These are phyloP conservation scores for Takakia lepidozioides DNA, from an alignment of 225 moss, liverwort and hornwort genomes.

Conservation along the genomic window DNA sequence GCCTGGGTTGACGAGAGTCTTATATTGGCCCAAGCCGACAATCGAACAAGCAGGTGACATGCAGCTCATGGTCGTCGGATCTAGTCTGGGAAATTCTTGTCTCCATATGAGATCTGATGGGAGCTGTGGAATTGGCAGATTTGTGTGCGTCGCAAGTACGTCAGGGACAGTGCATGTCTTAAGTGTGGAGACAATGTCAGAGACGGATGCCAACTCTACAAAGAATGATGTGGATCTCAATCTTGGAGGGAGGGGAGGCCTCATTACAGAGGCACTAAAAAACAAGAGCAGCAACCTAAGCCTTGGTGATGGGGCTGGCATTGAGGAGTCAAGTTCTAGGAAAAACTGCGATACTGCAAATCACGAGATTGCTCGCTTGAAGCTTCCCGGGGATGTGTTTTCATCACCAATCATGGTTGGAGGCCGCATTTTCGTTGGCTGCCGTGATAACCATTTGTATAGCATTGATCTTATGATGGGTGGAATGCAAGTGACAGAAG, in stretches of 20 bases:
- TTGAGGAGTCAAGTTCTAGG: background rate
- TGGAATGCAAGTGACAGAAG: no score
- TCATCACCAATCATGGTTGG: conserved; percentile 38
- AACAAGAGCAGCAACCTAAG: no score
- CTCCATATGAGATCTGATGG: background rate
- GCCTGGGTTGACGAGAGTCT: conserved; percentile 26
- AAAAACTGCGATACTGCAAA: background rate
- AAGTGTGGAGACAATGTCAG: background rate
- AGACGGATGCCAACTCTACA: no score
- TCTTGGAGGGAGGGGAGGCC: no score
- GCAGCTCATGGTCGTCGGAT: background rate
- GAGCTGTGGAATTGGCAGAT: conserved; percentile 5
- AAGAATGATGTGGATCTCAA: no score
- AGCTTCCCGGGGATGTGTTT: conserved; percentile 35
- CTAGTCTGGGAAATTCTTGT: background rate
- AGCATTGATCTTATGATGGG: conserved; percentile 13
- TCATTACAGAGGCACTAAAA: no score
- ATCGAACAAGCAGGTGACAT: background rate
- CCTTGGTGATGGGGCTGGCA: no score
- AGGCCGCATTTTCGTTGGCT: conserved; percentile 34
- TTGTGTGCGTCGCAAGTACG: conserved; percentile 22
- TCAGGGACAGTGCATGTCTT: conserved; percentile 17
- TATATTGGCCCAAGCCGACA: conserved; percentile 6
- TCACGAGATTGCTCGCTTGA: conserved; percentile 11
- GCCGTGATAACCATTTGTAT: conserved; percentile 29